A percentile compares a stretch with the other conserved stretches of the same genome.
Evolutionary conservation across 208 protist genomes (phyloP).

Genomic region (Acanthamoeba culbertsoni): DNA sequence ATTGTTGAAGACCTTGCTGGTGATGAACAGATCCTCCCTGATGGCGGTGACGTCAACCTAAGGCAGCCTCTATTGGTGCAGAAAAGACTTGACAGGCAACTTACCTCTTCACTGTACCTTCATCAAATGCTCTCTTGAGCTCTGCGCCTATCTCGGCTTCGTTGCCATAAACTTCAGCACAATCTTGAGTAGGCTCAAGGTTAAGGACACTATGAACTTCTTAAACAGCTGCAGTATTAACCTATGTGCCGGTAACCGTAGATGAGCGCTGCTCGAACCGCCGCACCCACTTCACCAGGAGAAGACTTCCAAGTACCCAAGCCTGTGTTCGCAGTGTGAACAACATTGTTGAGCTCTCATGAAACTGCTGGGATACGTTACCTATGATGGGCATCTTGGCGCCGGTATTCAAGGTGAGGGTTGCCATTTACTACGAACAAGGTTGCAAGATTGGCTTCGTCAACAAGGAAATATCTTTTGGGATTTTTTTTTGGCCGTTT

Average conservation of each 20-base stretch:
- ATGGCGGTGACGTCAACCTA: too few relatives aligned
- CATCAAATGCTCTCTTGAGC: slow-evolving; percentile 77
- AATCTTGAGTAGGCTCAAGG: not conserved
- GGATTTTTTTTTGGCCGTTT: too few relatives aligned
- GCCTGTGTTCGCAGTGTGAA: too few relatives aligned
- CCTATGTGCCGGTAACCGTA: slow-evolving; percentile 8
- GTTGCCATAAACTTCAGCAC: slow-evolving; percentile 76
- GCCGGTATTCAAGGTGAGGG: slow-evolving; percentile 71
- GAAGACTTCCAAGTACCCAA: not conserved
- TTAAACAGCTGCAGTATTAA: slow-evolving; percentile 67
- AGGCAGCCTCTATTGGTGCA: too few relatives aligned
- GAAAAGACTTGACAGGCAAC: too few relatives aligned
- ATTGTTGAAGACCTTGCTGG: not conserved
- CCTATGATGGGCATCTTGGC: slow-evolving; percentile 88
- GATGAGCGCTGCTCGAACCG: not conserved
- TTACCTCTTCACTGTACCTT: slow-evolving; percentile 80
- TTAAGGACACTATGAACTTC: not conserved
- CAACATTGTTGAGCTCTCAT: slow-evolving; percentile 68
- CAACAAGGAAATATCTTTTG: too few relatives aligned
- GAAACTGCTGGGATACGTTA: slow-evolving; percentile 85
- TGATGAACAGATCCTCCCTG: not conserved
- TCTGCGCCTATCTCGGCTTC: slow-evolving; percentile 86
- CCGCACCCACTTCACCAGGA: not conserved
- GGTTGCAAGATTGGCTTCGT: too few relatives aligned
- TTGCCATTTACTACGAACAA: too few relatives aligned